Conservation (phyloP, 345 rosid genomes). For the Streptanthus diversifolius region DNA sequence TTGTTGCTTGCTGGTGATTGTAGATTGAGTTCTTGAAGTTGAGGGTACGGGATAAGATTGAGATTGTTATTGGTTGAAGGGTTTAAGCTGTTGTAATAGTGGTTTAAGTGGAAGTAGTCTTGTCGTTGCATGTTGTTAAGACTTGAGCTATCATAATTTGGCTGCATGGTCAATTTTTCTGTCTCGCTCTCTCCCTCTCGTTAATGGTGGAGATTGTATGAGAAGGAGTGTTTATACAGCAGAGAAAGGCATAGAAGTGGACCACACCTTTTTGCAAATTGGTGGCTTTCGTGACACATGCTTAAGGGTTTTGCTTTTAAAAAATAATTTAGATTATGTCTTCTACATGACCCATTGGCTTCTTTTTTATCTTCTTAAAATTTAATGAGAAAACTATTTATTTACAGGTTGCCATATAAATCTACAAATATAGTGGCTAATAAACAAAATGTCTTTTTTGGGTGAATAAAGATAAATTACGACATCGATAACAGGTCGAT, state of each 20-base stretch:
- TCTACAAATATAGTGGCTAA: background rate
- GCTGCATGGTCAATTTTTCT: slow-evolving; percentile 33
- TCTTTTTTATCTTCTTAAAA: background rate
- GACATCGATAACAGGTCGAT: background rate
- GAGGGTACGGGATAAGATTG: slow-evolving; percentile 35
- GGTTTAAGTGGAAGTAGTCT: slow-evolving; percentile 40
- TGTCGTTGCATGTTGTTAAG: slow-evolving; percentile 35
- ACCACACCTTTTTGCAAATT: slow-evolving; percentile 39
- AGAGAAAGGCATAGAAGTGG: slow-evolving; percentile 41
- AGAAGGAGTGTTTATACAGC: slow-evolving; percentile 43
- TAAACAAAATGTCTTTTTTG: background rate
- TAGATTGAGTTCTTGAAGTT: slow-evolving; percentile 35
- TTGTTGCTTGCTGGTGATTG: slow-evolving; percentile 59
- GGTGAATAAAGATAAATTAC: background rate
- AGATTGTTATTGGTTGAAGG: slow-evolving; percentile 34
- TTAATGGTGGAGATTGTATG: slow-evolving; percentile 30
- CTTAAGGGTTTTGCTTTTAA: slow-evolving; percentile 24
- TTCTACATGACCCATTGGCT: slow-evolving; percentile 18
- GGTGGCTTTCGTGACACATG: slow-evolving; percentile 30
- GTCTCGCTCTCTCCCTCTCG: background rate
- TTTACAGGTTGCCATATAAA: background rate
- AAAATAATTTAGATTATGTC: slow-evolving; percentile 40
- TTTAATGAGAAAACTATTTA: background rate
- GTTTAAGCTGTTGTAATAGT: slow-evolving; percentile 38
- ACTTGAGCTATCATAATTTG: slow-evolving; percentile 42